Evolutionary conservation across 83 land plant genomes (phyloP).

Genomic region (Diphasiastrum complanatum): DNA sequence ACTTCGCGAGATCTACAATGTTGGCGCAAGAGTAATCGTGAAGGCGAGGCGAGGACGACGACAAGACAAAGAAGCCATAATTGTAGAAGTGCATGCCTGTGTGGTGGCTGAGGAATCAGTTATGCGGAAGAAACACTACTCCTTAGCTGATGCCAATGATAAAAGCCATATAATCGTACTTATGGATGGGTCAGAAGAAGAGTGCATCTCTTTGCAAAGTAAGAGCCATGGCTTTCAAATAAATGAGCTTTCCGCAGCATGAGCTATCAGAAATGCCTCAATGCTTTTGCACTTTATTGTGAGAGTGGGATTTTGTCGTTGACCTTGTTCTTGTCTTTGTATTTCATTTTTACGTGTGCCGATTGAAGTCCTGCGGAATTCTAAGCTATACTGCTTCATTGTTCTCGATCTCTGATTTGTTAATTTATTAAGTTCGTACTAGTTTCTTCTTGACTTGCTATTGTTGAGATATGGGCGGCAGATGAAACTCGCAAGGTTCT

Average conservation of each 20-base stretch:
- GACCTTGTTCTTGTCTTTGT: not conserved
- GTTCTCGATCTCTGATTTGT: not conserved
- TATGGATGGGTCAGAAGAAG: constrained; percentile 5
- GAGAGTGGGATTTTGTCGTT: not conserved
- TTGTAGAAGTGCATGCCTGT: not conserved
- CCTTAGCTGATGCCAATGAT: not conserved
- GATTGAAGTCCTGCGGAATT: no score
- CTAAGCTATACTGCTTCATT: no score
- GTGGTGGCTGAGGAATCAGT: constrained; percentile 2
- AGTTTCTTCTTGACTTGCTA: not conserved
- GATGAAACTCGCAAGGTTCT: no score
- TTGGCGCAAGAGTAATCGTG: not conserved
- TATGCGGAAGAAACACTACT: constrained; percentile 6
- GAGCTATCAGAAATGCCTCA: no score
- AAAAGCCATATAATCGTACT: not conserved
- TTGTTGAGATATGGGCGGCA: not conserved
- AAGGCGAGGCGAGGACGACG: not conserved
- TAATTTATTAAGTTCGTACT: not conserved
- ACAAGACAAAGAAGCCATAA: not conserved
- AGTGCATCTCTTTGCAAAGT: constrained; percentile 6
- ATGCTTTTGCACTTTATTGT: no score
- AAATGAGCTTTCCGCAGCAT: no score
- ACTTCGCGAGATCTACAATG: constrained; percentile 8
- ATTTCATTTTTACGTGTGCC: not conserved
- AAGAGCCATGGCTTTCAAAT: no score